Base-by-base conservation (phyloP, 2,329 filamentous ascomycete species). In the Dothideomycetidae sp. region DNA sequence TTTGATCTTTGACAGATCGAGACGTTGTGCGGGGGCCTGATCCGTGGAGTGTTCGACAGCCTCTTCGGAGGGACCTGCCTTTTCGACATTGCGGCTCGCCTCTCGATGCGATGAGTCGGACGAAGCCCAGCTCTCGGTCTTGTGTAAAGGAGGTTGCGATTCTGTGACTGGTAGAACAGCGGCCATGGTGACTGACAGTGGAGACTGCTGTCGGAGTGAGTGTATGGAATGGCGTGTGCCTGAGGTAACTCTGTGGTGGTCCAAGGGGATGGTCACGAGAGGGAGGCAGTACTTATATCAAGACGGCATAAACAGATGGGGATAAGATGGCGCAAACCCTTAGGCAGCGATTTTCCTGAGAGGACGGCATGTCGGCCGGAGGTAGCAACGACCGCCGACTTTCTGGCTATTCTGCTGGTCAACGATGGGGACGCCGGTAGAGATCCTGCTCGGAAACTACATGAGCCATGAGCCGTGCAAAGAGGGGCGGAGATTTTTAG, bases 351-450 rank as follows among this genome's bases (percentile, higher is more conserved):
- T 26, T 26, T 26, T 26, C n/a, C 18, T 4, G 31, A 33, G 10
- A 16, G 32, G 17, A n/a, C 12, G 5, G n/a, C 13, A 21, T 19
- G 16, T 35, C 15, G 32, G 17, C 14, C 32, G 15, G 21, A 19
- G 13, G 13, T 35, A 10, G 17, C 16, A 21, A 19, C 17, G 14
- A 13, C 32, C 12, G 13, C 18, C 5, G 32, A 4, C 32, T 35
- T 16, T 16, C n/a, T 15, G 18, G 31, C 10, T 44, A n/a, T 34
- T 42, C 40, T 42, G 42, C 42, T 47, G 41, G 17, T 36, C 31
- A 9, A 41, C 42, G 37, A 42, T 44, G 5, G 34, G 34, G 10
- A 42, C 38, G 13, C 29, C 28, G 7, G 17, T n/a, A n/a, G n/a
- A n/a, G n/a, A n/a, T n/a, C n/a, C n/a, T n/a, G n/a, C n/a, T n/a